A percentile compares a stretch with the other conserved stretches of the same genome.
phyloP scores from a whole-genome alignment of 2,329 filamentous ascomycete species.

The Talaromyces verruculosus region DNA sequence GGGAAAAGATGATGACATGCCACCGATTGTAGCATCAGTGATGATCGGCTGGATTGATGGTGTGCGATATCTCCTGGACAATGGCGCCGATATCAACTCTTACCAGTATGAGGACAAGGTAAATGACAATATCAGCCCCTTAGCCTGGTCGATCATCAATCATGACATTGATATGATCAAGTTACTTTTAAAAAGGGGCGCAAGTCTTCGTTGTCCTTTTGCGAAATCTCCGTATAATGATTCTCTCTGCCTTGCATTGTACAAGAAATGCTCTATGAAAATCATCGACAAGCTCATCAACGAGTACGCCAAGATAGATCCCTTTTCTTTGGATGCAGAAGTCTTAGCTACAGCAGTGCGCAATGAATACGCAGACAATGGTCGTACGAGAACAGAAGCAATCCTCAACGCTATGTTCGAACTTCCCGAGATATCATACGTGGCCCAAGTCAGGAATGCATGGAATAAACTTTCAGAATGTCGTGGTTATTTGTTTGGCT shows the following conservation, averaged over 20 bases:
- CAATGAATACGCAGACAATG: not conserved
- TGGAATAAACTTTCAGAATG: constrained; percentile 4
- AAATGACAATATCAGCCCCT: too few relatives aligned
- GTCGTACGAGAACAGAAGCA: accelerated
- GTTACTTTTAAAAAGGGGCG: not conserved
- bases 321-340: not conserved
- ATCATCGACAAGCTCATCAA: not conserved
- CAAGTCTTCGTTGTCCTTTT: not conserved
- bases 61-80: not conserved
- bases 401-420: not conserved
- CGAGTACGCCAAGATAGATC: not conserved
- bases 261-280: accelerated
- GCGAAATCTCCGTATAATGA: not conserved
- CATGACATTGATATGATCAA: not conserved
- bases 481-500: too few relatives aligned
- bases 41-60: not conserved
- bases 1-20: not conserved
- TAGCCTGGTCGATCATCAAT: not conserved
- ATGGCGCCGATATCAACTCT: constrained; percentile 4
- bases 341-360: not conserved
- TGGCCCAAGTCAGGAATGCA: not conserved
- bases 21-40: not conserved
- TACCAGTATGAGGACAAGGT: too few relatives aligned
- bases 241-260: not conserved
- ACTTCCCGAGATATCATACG: not conserved